Evolutionary conservation across 495 filamentous ascomycete species (phyloP).

Genomic region (Beverwykella pulmonaria): DNA sequence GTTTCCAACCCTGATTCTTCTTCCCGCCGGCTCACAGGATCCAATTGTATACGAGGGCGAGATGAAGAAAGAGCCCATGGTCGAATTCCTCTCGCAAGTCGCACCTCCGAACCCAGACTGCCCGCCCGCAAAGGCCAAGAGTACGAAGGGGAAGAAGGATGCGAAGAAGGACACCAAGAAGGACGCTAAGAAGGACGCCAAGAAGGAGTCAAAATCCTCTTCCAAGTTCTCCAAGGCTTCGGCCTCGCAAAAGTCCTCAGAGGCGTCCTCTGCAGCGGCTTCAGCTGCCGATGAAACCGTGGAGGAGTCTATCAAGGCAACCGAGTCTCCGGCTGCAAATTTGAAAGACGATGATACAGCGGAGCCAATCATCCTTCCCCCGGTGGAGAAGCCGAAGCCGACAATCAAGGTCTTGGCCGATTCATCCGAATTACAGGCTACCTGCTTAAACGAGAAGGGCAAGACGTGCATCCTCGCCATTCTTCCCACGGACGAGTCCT

Average conservation of each 20-base stretch:
- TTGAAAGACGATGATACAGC: slow-evolving; percentile 47
- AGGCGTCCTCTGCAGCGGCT: slow-evolving; percentile 45
- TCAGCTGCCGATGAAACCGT: slow-evolving; percentile 49
- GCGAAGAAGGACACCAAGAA: slow-evolving; percentile 46
- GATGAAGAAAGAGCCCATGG: slow-evolving; percentile 80
- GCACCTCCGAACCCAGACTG: slow-evolving; percentile 74
- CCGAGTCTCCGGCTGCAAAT: slow-evolving; percentile 53
- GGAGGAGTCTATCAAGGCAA: slow-evolving; percentile 50
- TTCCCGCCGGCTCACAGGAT: slow-evolving; percentile 72
- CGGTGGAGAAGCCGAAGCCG: slow-evolving; percentile 52
- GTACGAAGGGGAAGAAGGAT: slow-evolving; percentile 51
- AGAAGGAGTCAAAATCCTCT: slow-evolving; percentile 41
- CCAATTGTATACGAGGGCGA: slow-evolving; percentile 78
- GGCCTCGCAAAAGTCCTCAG: slow-evolving; percentile 48
- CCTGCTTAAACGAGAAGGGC: slow-evolving; percentile 75
- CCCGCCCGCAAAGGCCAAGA: slow-evolving; percentile 53
- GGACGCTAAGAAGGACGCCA: slow-evolving; percentile 52
- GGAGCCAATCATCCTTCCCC: slow-evolving; percentile 55
- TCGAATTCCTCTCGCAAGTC: slow-evolving; percentile 79
- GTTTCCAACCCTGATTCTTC: slow-evolving; percentile 78
- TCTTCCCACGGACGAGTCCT: slow-evolving; percentile 56
- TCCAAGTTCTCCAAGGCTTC: slow-evolving; percentile 49
- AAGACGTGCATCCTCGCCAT: slow-evolving; percentile 85
- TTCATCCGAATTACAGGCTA: slow-evolving; percentile 61
- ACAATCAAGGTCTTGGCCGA: slow-evolving; percentile 58